phyloP scores from a whole-genome alignment of 2,329 filamentous ascomycete genomes.

The Parasarocladium wereldwijsianum region DNA sequence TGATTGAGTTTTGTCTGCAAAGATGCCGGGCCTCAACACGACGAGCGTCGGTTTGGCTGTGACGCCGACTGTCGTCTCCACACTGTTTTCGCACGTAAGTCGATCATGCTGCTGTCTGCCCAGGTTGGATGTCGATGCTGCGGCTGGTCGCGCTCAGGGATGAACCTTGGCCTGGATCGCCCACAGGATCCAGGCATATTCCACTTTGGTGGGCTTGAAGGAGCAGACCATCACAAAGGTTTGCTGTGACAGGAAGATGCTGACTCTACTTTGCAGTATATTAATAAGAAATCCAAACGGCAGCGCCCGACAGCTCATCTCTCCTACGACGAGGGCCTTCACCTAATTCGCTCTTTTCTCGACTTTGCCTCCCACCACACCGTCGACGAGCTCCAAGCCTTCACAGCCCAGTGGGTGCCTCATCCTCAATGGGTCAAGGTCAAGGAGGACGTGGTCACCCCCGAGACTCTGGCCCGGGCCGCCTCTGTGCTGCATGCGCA shows the following conservation, averaged over 20 bases:
- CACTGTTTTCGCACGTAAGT: conserved; percentile 71
- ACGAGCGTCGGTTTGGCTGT: conserved; percentile 70
- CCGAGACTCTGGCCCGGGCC: conserved; percentile 47
- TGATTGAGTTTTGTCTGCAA: conserved; percentile 1
- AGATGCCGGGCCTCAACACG: conserved; percentile 48
- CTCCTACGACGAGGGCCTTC: conserved; percentile 85
- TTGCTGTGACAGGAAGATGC: background rate
- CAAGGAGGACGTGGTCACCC: conserved; percentile 51
- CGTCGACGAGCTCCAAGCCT: conserved; percentile 84
- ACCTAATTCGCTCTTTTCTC: conserved; percentile 76
- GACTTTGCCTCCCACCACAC: conserved; percentile 74
- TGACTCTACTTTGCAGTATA: conserved; percentile 40
- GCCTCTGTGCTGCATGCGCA: conserved; percentile 56
- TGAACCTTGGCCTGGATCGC: too few species aligned
- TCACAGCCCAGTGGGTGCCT: conserved; percentile 85
- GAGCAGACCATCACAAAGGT: background rate
- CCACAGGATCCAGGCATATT: background rate
- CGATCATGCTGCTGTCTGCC: background rate
- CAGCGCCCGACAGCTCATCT: conserved; percentile 80
- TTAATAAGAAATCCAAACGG: conserved; percentile 60
- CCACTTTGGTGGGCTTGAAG: background rate
- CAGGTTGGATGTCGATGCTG: background rate
- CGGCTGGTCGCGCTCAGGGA: background rate
- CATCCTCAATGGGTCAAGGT: conserved; percentile 77
- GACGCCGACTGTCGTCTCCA: conserved; percentile 75